Base-by-base conservation (phyloP, 2,329 filamentous ascomycete species). In the Neurospora crassa region DNA sequence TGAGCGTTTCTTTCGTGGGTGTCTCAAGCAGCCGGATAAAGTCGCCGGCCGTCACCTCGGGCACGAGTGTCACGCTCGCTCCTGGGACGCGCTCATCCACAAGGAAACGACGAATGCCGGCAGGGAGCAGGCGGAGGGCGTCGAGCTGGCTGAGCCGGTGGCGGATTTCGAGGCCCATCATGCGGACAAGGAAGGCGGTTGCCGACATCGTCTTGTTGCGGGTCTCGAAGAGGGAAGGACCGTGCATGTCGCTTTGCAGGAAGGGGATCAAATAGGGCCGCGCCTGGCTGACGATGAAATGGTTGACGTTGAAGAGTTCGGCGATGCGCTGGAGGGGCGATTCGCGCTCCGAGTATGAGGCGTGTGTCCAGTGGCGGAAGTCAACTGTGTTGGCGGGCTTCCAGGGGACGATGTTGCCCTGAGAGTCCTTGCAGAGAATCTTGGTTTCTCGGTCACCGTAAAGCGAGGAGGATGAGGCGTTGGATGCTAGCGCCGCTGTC, bases 241-340 rank as follows among this genome's bases (percentile, higher is more conserved):
- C 90, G 80, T 94, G 92, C 82, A 94, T 89, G 75, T 95, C 92
- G 67, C 90, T 91, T 73, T 91, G 89, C 5, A 96, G 84, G 76
- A 97, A 96, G 0, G 94, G 94, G 40, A 95, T 90, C 18, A 97
- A 85, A 80, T 97, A 97, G 0, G 95, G 95, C 3, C 94, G 87
- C 0, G 95, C 94, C 82, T 97, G 95, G 74, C 92, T 96, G 75
- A 98, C 90, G 74, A 98, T 93, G 81, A 96, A 97, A 83, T 97
- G 94, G 78, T 97, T 96, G 70, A 96, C 92, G 79, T 96, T 96
- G 85, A 96, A 96, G 12, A 95, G 87, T 81, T 95, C 91, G 7
- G 91, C 89, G 40, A 96, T 90, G 47, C 92, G 88, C 70, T 89
- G 86, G 1, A 96, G 85, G 1, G 87, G 87, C 0, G 86, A 86